phyloP scores from a whole-genome alignment of 2,329 filamentous ascomycete species.

The Fusarium keratoplasticum region DNA sequence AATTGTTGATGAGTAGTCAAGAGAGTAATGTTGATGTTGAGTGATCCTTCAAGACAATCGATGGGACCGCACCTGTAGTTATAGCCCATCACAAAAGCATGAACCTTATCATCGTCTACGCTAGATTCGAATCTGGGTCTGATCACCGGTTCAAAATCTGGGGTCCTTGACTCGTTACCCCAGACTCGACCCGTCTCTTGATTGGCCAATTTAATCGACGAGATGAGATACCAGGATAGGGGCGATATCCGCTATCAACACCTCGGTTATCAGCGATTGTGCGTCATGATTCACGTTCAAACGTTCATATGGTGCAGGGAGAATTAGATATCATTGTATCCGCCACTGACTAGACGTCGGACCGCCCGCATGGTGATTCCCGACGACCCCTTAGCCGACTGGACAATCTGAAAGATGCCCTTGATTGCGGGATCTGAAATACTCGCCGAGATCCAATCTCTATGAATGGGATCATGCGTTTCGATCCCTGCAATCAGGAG shows the following conservation, averaged over 20 bases:
- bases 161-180: constrained; percentile 12
- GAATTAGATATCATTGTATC: neutral
- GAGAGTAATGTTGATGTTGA: neutral
- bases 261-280: neutral
- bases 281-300: neutral
- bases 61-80: neutral
- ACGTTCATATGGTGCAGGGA: neutral
- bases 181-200: neutral
- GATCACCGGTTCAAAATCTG: constrained; percentile 2
- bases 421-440: constrained; percentile 38
- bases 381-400: constrained; percentile 15
- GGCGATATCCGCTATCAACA: neutral
- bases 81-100: neutral
- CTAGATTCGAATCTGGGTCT: neutral
- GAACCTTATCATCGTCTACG: neutral
- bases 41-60: neutral
- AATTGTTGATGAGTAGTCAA: neutral
- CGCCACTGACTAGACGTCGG: neutral
- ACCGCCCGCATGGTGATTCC: neutral
- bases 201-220: constrained; percentile 27
- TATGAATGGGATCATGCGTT: constrained; percentile 30
- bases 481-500: constrained; percentile 33
- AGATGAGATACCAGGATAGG: neutral
- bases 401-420: constrained; percentile 4
- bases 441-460: constrained; percentile 32